Conservation (phyloP, 2,329 filamentous ascomycete genomes). For the Orbilia javanica region DNA sequence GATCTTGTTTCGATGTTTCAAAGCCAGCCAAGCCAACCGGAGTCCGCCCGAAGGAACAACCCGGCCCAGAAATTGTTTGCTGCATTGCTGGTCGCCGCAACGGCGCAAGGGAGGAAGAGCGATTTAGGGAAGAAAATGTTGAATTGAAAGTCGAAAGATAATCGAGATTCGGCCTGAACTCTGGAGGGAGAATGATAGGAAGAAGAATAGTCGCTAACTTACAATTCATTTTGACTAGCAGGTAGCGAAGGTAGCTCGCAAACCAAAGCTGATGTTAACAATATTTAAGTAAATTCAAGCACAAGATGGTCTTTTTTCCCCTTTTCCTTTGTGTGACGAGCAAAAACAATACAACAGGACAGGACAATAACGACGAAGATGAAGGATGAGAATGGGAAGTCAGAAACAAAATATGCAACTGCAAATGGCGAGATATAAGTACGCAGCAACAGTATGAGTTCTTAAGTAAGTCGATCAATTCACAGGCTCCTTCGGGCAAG, state of each 20-base stretch:
- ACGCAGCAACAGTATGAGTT: slow-evolving; percentile 3
- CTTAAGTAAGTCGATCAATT: too few relatives aligned
- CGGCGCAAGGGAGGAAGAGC: background rate
- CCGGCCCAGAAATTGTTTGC: slow-evolving; percentile 20
- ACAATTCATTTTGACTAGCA: slow-evolving; percentile 41
- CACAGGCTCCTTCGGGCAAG: slow-evolving; percentile 33
- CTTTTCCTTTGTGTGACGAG: background rate
- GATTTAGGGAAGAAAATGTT: slow-evolving; percentile 1
- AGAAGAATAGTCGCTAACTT: slow-evolving; percentile 9
- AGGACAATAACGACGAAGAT: background rate
- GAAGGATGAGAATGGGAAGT: slow-evolving; percentile 5
- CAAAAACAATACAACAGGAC: background rate
- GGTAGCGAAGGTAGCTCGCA: background rate
- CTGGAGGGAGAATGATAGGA: background rate
- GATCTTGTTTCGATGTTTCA: slow-evolving; percentile 14
- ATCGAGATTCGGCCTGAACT: background rate
- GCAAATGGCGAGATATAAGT: slow-evolving; percentile 14
- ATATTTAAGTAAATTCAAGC: too few relatives aligned
- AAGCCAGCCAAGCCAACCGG: slow-evolving; percentile 27
- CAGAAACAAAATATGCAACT: background rate
- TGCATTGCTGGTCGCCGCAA: slow-evolving; percentile 16
- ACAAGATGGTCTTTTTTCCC: background rate
- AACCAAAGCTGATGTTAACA: background rate
- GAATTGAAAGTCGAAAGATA: slow-evolving; percentile 8
- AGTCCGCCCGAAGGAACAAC: slow-evolving; percentile 32